Conservation (phyloP, 148 eudicot genomes). For the Nepenthes mirabilis region DNA sequence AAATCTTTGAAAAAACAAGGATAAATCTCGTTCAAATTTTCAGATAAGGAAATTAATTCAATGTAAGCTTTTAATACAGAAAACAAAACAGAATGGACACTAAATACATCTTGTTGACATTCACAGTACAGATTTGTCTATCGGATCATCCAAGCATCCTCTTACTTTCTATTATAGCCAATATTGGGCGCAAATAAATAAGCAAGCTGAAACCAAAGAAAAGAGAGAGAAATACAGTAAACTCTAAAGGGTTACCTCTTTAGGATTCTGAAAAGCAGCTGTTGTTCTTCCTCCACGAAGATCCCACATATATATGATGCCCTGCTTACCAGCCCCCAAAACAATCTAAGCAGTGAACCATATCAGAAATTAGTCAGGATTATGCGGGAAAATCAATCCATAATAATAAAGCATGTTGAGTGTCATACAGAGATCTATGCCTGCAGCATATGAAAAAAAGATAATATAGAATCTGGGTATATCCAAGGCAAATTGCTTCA, state of each 20-base stretch:
- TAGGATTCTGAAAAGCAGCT: constrained; percentile 65
- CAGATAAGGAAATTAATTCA: too few species aligned
- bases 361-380: neutral
- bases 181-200: neutral
- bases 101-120: too few species aligned
- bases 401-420: neutral
- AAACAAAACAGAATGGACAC: too few species aligned
- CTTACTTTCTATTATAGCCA: neutral
- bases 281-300: constrained; percentile 88
- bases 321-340: constrained; percentile 67
- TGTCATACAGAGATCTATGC: too few species aligned
- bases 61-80: too few species aligned
- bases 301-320: constrained; percentile 78
- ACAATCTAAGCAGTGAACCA: constrained; percentile 31
- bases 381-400: neutral
- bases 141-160: neutral
- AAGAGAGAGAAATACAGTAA: neutral
- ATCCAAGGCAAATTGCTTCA: too few species aligned
- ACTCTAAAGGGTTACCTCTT: constrained; percentile 34
- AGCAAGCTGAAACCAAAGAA: neutral
- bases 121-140: too few species aligned
- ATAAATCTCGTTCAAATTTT: too few species aligned
- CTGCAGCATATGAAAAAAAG: too few species aligned
- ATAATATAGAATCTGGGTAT: too few species aligned
- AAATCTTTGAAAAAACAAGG: too few species aligned